Evolutionary conservation across 768 basidiomycete species (phyloP).

Genomic region (Amanita pseudoporphyria): DNA sequence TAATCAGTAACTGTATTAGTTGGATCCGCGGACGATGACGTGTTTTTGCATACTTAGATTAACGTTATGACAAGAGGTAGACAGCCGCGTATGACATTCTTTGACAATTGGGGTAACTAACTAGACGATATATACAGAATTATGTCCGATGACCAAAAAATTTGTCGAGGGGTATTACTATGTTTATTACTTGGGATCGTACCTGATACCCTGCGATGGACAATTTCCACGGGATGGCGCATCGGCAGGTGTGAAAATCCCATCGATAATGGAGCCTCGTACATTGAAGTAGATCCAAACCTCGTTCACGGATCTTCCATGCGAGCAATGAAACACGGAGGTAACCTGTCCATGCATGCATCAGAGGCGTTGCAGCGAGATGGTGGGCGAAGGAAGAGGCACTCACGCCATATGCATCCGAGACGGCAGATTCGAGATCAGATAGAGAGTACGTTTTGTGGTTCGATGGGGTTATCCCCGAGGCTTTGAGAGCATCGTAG

Average conservation of each 20-base stretch:
- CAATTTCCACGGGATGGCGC: not conserved
- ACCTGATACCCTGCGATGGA: not conserved
- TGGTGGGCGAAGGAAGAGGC: not conserved
- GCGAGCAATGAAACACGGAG: slow-evolving; percentile 38
- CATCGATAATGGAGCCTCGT: slow-evolving; percentile 44
- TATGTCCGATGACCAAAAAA: no score
- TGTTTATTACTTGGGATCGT: not conserved
- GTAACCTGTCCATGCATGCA: slow-evolving; percentile 26
- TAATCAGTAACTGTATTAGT: no score
- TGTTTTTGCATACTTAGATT: no score
- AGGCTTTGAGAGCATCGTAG: not conserved
- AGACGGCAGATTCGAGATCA: not conserved
- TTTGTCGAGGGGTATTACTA: no score
- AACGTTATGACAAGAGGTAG: no score
- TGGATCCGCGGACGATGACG: no score
- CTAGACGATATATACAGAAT: no score
- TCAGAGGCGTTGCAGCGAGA: not conserved
- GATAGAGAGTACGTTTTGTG: not conserved
- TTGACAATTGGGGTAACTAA: no score
- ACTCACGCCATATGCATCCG: not conserved
- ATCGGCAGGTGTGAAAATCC: slow-evolving; percentile 29
- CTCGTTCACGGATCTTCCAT: slow-evolving; percentile 22
- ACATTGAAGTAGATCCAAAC: slow-evolving; percentile 50
- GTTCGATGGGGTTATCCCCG: not conserved
- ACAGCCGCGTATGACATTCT: no score